phyloP scores from a whole-genome alignment of 768 basidiomycete species.

The Suillus clintonianus region DNA sequence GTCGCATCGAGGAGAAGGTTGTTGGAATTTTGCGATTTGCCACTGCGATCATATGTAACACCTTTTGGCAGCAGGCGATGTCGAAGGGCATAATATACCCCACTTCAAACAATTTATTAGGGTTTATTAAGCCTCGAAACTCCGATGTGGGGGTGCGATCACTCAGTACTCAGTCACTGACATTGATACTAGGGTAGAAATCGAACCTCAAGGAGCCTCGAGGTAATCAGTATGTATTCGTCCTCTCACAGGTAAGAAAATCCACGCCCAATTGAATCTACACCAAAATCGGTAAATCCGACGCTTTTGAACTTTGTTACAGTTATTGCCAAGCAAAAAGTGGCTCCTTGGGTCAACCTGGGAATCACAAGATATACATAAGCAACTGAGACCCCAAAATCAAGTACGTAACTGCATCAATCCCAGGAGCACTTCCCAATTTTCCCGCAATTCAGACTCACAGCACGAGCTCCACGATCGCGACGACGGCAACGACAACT shows the following conservation, averaged over 20 bases:
- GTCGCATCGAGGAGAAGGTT: neutral
- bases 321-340: neutral
- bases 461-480: slow-evolving; percentile 5
- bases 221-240: neutral
- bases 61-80: neutral
- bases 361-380: slow-evolving; percentile 1
- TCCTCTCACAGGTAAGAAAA: neutral
- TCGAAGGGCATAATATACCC: neutral
- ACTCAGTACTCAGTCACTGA: no score
- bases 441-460: slow-evolving; percentile 17
- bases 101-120: neutral
- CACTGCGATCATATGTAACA: neutral
- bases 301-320: neutral
- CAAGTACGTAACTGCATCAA: slow-evolving; percentile 19
- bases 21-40: neutral
- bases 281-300: neutral
- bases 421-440: slow-evolving; percentile 22
- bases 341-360: neutral
- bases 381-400: slow-evolving; percentile 1
- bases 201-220: neutral
- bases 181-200: neutral
- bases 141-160: neutral
- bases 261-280: slow-evolving; percentile 1
- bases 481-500: slow-evolving; percentile 6
- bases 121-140: neutral